Evolutionary conservation across 2,329 filamentous ascomycete species (phyloP).

Genomic region (Boeremia exigua): DNA sequence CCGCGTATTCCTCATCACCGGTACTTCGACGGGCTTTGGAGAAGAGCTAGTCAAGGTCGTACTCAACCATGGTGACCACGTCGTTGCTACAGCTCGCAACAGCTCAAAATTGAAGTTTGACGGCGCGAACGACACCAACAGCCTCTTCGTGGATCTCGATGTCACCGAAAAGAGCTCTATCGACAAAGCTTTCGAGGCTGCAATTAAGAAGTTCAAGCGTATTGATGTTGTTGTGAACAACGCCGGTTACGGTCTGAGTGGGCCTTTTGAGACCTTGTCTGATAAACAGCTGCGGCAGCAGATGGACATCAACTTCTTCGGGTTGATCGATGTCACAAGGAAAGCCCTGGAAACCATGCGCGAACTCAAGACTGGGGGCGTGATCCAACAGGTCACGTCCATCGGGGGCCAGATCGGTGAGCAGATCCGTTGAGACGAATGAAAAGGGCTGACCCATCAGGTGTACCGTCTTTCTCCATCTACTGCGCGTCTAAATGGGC

Average conservation of each 20-base stretch:
- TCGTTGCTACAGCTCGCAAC: slow-evolving; percentile 55
- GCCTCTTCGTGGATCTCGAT: slow-evolving; percentile 59
- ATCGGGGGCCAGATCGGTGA: slow-evolving; percentile 57
- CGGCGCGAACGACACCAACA: slow-evolving; percentile 54
- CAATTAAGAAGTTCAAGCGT: slow-evolving; percentile 58
- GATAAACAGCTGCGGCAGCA: slow-evolving; percentile 59
- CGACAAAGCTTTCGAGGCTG: slow-evolving; percentile 53
- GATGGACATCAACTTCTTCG: slow-evolving; percentile 67
- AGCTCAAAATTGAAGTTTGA: slow-evolving; percentile 51
- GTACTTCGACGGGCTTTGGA: slow-evolving; percentile 56
- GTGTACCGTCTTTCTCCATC: slow-evolving; percentile 35
- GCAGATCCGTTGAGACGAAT: not conserved
- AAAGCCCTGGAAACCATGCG: slow-evolving; percentile 54
- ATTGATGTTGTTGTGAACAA: slow-evolving; percentile 68
- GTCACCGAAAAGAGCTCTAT: slow-evolving; percentile 57
- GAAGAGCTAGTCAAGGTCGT: slow-evolving; percentile 52
- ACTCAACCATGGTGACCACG: slow-evolving; percentile 52
- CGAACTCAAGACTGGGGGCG: slow-evolving; percentile 58
- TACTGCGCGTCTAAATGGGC: slow-evolving; percentile 55
- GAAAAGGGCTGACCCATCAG: not conserved
- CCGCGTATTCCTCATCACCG: slow-evolving; percentile 56
- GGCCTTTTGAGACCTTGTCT: slow-evolving; percentile 60
- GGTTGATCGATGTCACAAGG: slow-evolving; percentile 61
- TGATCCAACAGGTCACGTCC: slow-evolving; percentile 63
- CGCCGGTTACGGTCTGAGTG: slow-evolving; percentile 63